Conservation (phyloP, 345 rosid species). For the Draba incana region DNA sequence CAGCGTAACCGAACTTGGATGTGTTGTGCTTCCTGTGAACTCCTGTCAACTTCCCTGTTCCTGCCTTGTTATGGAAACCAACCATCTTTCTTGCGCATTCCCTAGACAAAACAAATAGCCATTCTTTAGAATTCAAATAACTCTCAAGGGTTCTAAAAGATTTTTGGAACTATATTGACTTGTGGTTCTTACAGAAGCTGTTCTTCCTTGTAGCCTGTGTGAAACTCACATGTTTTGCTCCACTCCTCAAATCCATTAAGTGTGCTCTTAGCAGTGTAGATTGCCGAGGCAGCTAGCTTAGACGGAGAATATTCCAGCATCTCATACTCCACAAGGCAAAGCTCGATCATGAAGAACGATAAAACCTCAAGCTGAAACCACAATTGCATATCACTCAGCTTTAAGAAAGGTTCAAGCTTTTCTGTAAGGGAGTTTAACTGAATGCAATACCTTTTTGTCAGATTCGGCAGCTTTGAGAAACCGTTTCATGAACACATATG, state of each 20-base stretch:
- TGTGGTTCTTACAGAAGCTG: slow-evolving; percentile 49
- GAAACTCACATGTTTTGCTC: slow-evolving; percentile 56
- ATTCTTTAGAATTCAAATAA: not conserved
- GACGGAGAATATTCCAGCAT: slow-evolving; percentile 67
- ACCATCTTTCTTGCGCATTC: slow-evolving; percentile 82
- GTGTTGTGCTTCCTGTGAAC: slow-evolving; percentile 82
- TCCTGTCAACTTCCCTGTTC: slow-evolving; percentile 80
- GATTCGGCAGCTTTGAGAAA: slow-evolving; percentile 83
- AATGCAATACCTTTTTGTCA: slow-evolving; percentile 66
- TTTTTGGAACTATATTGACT: not conserved
- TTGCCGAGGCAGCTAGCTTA: slow-evolving; percentile 63
- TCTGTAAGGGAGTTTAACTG: not conserved
- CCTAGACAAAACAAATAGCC: slow-evolving; percentile 40
- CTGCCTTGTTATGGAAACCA: slow-evolving; percentile 70
- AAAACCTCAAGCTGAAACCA: slow-evolving; percentile 78
- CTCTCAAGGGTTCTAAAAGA: not conserved
- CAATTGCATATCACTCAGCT: slow-evolving; percentile 15
- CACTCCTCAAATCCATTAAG: slow-evolving; percentile 47
- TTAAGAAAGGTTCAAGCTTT: slow-evolving; percentile 22
- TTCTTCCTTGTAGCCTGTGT: slow-evolving; percentile 52
- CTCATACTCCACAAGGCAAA: slow-evolving; percentile 57
- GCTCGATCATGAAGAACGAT: slow-evolving; percentile 62
- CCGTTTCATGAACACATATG: slow-evolving; percentile 88
- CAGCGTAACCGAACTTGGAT: slow-evolving; percentile 72
- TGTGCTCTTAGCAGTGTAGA: slow-evolving; percentile 61